phyloP scores from a whole-genome alignment of 371 early-diverging fungal species.

The Mucor ambiguus region DNA sequence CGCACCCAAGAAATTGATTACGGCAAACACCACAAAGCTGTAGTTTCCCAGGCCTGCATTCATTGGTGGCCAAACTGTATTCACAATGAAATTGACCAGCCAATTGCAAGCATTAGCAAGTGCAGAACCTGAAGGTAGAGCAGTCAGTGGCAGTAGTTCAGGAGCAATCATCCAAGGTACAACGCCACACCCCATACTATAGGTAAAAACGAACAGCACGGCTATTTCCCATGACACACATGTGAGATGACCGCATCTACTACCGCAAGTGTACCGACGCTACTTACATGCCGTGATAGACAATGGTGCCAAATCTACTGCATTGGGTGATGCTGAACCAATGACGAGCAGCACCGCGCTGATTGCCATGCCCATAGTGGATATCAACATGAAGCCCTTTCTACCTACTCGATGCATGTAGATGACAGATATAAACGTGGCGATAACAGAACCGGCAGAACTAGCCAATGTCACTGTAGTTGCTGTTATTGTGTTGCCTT shows the following conservation, averaged over 20 bases:
- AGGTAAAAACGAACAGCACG: slow-evolving; percentile 38
- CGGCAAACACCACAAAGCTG: slow-evolving; percentile 45
- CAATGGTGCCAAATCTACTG: slow-evolving; percentile 16
- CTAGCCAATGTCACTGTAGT: slow-evolving; percentile 40
- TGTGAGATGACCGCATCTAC: neutral
- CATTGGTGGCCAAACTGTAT: slow-evolving; percentile 47
- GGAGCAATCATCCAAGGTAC: slow-evolving; percentile 56
- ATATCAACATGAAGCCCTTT: slow-evolving; percentile 48
- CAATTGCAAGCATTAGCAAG: slow-evolving; percentile 49
- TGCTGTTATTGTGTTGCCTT: slow-evolving; percentile 30
- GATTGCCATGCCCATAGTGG: slow-evolving; percentile 37
- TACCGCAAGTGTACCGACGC: neutral
- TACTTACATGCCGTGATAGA: slow-evolving; percentile 24
- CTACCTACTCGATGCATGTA: slow-evolving; percentile 48
- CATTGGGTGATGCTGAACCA: slow-evolving; percentile 24
- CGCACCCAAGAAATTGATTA: slow-evolving; percentile 46
- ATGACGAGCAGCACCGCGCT: slow-evolving; percentile 42
- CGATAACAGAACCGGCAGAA: slow-evolving; percentile 37
- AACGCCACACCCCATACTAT: slow-evolving; percentile 51
- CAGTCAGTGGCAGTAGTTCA: slow-evolving; percentile 45
- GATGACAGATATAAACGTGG: slow-evolving; percentile 38
- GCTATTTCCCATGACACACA: slow-evolving; percentile 19
- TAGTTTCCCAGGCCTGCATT: slow-evolving; percentile 32
- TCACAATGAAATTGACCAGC: slow-evolving; percentile 47
- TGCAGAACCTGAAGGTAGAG: slow-evolving; percentile 47